Percentiles rank a stretch among this genome's conserved stretches.
Evolutionary conservation across 805 yeast species (phyloP).

Genomic region (Hanseniaspora lachancei): DNA sequence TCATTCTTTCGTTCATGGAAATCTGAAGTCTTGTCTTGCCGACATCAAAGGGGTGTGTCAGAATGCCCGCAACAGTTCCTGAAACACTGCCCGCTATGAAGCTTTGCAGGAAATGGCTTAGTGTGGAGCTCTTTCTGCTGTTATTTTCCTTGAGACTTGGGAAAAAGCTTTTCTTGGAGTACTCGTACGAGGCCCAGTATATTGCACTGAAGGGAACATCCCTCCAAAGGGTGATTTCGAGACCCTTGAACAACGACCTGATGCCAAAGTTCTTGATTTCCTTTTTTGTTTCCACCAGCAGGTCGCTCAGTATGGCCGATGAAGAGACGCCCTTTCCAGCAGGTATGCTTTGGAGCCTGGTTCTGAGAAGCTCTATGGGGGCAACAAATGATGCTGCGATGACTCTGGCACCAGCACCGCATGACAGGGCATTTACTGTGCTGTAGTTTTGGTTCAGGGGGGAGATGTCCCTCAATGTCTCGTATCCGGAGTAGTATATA

Average conservation of each 20-base stretch:
- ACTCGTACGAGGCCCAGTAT: slow-evolving; percentile 84
- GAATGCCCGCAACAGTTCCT: slow-evolving; percentile 73
- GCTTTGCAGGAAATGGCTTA: slow-evolving; percentile 44
- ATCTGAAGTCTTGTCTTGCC: slow-evolving; percentile 88
- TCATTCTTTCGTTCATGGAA: slow-evolving; percentile 23
- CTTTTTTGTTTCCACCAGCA: slow-evolving; percentile 39
- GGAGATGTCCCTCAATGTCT: slow-evolving; percentile 64
- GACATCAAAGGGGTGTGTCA: slow-evolving; percentile 92
- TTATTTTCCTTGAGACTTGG: slow-evolving; percentile 15
- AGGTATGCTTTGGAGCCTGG: slow-evolving; percentile 83
- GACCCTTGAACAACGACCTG: slow-evolving; percentile 63
- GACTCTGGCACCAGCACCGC: slow-evolving; percentile 75
- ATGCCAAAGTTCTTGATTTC: slow-evolving; percentile 48
- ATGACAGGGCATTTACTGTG: slow-evolving; percentile 56
- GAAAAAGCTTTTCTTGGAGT: slow-evolving; percentile 24
- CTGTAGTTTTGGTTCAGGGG: slow-evolving; percentile 32
- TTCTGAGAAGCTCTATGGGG: slow-evolving; percentile 76
- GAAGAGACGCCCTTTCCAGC: slow-evolving; percentile 26
- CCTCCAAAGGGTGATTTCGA: slow-evolving; percentile 82
- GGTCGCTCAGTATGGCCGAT: slow-evolving; percentile 29
- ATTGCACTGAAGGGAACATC: slow-evolving; percentile 95
- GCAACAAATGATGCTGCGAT: slow-evolving; percentile 75
- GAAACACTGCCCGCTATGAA: slow-evolving; percentile 74
- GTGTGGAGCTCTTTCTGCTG: slow-evolving; percentile 19
- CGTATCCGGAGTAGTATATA: slow-evolving; percentile 90